Evolutionary conservation across 139 green algal genomes (phyloP).

Genomic region (Micractinium sp.): DNA sequence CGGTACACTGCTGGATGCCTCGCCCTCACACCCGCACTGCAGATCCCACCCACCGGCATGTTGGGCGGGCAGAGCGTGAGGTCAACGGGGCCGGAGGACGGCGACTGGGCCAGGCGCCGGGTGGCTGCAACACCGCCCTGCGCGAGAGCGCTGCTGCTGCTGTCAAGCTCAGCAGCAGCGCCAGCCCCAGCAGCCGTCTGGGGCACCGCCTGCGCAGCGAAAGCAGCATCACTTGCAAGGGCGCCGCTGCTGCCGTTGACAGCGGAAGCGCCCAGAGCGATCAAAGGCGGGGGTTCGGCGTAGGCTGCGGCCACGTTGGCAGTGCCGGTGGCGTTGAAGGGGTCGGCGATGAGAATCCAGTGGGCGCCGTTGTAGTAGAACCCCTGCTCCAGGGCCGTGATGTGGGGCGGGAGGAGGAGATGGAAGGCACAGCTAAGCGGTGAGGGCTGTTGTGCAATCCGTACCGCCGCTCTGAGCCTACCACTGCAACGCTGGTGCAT

Average conservation of each 20-base stretch:
- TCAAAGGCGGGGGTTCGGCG: no score
- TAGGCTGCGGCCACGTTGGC: background rate
- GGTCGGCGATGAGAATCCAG: conserved; percentile 8
- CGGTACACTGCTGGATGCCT: no score
- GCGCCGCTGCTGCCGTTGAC: no score
- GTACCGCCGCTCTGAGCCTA: no score
- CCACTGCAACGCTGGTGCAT: no score
- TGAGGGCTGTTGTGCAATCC: no score
- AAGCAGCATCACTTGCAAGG: no score
- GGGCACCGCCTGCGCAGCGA: no score
- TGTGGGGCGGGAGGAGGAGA: background rate
- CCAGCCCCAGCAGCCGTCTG: background rate
- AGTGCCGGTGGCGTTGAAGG: background rate
- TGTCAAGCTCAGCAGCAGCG: background rate
- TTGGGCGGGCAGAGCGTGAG: background rate
- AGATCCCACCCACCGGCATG: background rate
- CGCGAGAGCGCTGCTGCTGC: background rate
- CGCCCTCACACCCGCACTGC: background rate
- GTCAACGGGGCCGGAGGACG: background rate
- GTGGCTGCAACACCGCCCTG: background rate
- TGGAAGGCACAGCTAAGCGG: background rate
- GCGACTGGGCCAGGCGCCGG: background rate
- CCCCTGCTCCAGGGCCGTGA: background rate
- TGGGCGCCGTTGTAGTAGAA: conserved; percentile 1
- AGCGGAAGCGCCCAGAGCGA: no score